phyloP scores from a whole-genome alignment of 495 filamentous ascomycete genomes.

The Lophiostoma macrostomum region DNA sequence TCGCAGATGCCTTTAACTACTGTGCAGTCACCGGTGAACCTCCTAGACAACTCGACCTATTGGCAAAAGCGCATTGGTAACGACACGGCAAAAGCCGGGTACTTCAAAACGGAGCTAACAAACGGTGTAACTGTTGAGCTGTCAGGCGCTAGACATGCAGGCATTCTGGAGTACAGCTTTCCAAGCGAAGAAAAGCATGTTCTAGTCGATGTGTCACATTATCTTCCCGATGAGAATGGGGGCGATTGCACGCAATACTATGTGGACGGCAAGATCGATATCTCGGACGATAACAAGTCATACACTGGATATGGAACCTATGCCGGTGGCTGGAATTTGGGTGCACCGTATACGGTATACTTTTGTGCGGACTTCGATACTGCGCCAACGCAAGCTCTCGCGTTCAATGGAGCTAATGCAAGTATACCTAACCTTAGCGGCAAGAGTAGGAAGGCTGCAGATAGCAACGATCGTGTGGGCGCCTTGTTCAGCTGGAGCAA shows the following conservation, averaged over 20 bases:
- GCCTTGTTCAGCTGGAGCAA: constrained; percentile 35
- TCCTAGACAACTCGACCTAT: constrained; percentile 38
- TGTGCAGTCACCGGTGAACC: constrained; percentile 26
- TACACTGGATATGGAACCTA: constrained; percentile 34
- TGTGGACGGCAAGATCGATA: constrained; percentile 27
- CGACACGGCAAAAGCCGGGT: constrained; percentile 36
- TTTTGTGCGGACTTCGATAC: constrained; percentile 38
- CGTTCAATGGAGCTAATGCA: constrained; percentile 32
- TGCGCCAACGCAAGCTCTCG: constrained; percentile 27
- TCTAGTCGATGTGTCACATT: constrained; percentile 36
- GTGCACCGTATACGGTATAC: constrained; percentile 33
- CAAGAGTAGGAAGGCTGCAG: constrained; percentile 24
- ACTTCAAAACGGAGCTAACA: constrained; percentile 33
- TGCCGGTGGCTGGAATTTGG: constrained; percentile 28
- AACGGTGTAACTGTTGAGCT: constrained; percentile 34
- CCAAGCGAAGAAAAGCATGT: constrained; percentile 30
- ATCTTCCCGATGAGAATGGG: constrained; percentile 31
- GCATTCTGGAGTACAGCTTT: constrained; percentile 35
- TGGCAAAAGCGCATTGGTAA: constrained; percentile 28
- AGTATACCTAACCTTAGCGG: constrained; percentile 22
- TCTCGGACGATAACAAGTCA: constrained; percentile 20
- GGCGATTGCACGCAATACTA: constrained; percentile 29
- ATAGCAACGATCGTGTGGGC: constrained; percentile 31
- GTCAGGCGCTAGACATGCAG: constrained; percentile 29
- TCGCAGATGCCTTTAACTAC: constrained; percentile 37